Percentiles rank a stretch among this genome's conserved stretches.
Conservation (phyloP, 2,329 filamentous ascomycete species). For the Cadophora luteo-olivacea region DNA sequence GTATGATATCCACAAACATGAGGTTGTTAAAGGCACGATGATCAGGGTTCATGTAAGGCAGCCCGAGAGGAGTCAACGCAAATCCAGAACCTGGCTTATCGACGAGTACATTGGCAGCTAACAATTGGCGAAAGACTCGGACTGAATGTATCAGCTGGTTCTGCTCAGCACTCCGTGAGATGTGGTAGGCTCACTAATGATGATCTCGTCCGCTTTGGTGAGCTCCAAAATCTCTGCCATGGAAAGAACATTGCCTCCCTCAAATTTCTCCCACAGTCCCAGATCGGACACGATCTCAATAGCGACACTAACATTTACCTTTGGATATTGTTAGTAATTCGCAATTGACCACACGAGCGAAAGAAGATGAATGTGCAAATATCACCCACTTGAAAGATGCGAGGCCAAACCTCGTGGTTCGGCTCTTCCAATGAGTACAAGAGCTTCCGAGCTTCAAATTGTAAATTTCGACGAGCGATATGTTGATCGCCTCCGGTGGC, state of each 20-base stretch:
- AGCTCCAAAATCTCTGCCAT: constrained; percentile 31
- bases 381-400: constrained; percentile 31
- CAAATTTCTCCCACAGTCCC: constrained; percentile 34
- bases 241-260: constrained; percentile 32
- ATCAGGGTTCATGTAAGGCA: constrained; percentile 32
- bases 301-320: constrained; percentile 37
- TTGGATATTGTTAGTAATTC: constrained; percentile 19
- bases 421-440: constrained; percentile 37
- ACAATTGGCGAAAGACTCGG: constrained; percentile 34
- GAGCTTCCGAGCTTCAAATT: constrained; percentile 35
- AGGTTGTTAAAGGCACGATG: constrained; percentile 37
- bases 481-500: constrained; percentile 26
- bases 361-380: not conserved
- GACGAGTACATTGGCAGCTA: constrained; percentile 29
- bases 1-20: constrained; percentile 34
- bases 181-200: constrained; percentile 31
- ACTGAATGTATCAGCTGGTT: constrained; percentile 14
- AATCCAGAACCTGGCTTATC: constrained; percentile 30
- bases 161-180: constrained; percentile 7
- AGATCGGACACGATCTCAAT: constrained; percentile 35
- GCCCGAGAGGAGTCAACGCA: constrained; percentile 30
- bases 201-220: constrained; percentile 36
- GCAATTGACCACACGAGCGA: constrained; percentile 24
- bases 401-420: constrained; percentile 38
- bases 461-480: constrained; percentile 33